Conservation (phyloP, 2,329 filamentous ascomycete species). For the Pestalotiopsis sp. region DNA sequence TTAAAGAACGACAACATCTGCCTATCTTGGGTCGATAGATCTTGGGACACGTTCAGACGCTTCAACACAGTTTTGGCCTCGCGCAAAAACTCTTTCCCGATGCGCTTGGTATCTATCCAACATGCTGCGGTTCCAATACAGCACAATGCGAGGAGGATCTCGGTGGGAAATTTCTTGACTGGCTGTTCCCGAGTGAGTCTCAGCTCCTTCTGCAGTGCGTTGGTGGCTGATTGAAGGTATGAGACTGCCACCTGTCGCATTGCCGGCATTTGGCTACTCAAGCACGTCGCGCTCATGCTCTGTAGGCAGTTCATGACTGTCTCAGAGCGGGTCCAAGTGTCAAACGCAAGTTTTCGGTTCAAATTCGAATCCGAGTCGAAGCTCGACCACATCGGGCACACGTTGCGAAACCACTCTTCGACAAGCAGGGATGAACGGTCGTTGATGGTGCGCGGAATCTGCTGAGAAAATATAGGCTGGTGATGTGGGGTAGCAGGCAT, state of each 20-base stretch:
- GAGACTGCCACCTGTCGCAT: constrained; percentile 35
- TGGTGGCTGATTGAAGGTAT: constrained; percentile 36
- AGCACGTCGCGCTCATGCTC: constrained; percentile 42
- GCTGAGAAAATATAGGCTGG: constrained; percentile 14
- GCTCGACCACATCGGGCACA: constrained; percentile 43
- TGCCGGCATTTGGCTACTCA: constrained; percentile 36
- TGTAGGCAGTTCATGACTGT: constrained; percentile 41
- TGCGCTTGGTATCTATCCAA: constrained; percentile 38
- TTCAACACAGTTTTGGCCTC: constrained; percentile 22
- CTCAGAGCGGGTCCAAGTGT: constrained; percentile 38
- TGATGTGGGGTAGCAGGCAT: constrained; percentile 12
- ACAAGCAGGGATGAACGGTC: constrained; percentile 37
- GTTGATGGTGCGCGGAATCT: constrained; percentile 20
- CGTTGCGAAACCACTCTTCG: constrained; percentile 41
- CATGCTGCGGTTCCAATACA: constrained; percentile 42
- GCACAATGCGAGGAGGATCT: constrained; percentile 39
- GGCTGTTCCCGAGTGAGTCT: constrained; percentile 21
- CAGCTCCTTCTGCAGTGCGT: constrained; percentile 37
- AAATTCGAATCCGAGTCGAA: constrained; percentile 41
- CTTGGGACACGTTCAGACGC: constrained; percentile 13
- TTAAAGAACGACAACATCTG: constrained; percentile 39
- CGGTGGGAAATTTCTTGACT: constrained; percentile 31
- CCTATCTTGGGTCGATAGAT: constrained; percentile 23
- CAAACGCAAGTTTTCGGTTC: constrained; percentile 39
- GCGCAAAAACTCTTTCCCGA: constrained; percentile 36